phyloP scores from a whole-genome alignment of 2,329 filamentous ascomycete species.

The Whalleya microplaca region DNA sequence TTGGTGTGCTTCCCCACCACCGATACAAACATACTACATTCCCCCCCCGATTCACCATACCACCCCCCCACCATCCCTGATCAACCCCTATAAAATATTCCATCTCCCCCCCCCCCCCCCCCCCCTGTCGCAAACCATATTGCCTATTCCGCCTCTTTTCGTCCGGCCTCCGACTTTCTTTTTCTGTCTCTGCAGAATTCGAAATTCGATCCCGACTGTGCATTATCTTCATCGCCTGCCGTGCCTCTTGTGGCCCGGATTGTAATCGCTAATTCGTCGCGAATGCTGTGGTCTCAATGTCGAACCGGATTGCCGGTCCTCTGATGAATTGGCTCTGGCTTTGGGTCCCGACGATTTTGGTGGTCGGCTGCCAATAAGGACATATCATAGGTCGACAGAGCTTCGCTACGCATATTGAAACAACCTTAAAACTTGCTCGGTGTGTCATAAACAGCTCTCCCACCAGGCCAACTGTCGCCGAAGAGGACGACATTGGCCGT shows the following conservation, averaged over 20 bases:
- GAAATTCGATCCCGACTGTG: constrained; percentile 12
- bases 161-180: constrained; percentile 23
- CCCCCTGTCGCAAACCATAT: constrained; percentile 26
- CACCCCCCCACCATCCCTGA: background rate
- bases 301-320: constrained; percentile 29
- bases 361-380: constrained; percentile 19
- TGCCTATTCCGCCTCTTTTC: constrained; percentile 21
- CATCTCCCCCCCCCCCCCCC: constrained; percentile 23
- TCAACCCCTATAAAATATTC: constrained; percentile 25
- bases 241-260: constrained; percentile 4
- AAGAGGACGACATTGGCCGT: constrained; percentile 18
- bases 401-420: constrained; percentile 8
- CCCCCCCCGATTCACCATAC: too few species aligned
- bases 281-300: constrained; percentile 35
- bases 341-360: constrained; percentile 26
- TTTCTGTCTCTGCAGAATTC: constrained; percentile 19
- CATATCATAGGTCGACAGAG: constrained; percentile 9
- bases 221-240: constrained; percentile 2
- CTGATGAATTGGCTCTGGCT: constrained; percentile 34
- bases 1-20: too few species aligned
- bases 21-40: background rate
- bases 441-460: background rate
- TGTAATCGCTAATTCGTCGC: constrained; percentile 8
- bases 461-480: constrained; percentile 18
- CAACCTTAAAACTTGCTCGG: constrained; percentile 5